These are phyloP conservation scores for Neonectria magnoliae DNA, from an alignment of 2,329 filamentous ascomycete genomes.

Conservation along the genomic window DNA sequence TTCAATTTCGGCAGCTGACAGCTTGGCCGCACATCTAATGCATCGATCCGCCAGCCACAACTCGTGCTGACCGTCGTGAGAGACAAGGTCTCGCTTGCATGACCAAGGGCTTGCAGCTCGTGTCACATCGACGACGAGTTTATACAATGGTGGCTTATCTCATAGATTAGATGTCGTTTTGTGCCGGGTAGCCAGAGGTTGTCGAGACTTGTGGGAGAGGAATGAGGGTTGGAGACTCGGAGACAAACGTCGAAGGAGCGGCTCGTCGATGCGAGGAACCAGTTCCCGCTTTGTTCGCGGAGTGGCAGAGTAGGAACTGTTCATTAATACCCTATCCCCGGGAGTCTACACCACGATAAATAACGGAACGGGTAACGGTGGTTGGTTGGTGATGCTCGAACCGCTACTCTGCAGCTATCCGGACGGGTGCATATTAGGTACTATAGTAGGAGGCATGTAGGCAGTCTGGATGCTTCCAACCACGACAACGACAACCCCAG, in stretches of 20 bases:
- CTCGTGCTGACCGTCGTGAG: constrained; percentile 7
- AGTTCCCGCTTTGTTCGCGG: neutral
- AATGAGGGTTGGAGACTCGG: neutral
- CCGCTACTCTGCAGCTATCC: constrained; percentile 6
- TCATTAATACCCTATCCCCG: neutral
- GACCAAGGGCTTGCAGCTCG: constrained; percentile 30
- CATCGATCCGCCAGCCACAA: constrained; percentile 18
- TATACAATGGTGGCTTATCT: constrained; percentile 22
- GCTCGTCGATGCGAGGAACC: neutral
- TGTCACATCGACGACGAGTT: constrained; percentile 28
- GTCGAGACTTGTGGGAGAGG: neutral
- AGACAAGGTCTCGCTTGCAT: constrained; percentile 36
- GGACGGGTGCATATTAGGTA: neutral
- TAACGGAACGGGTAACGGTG: constrained; percentile 3
- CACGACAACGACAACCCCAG: neutral
- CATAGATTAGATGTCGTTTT: neutral
- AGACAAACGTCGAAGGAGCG: neutral
- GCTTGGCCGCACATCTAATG: constrained; percentile 17
- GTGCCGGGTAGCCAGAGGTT: neutral
- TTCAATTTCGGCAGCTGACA: constrained; percentile 21
- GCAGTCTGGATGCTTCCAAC: neutral
- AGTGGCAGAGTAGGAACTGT: neutral
- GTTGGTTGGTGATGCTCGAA: neutral
- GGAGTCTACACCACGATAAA: constrained; percentile 3
- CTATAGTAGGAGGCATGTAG: neutral